phyloP scores from a whole-genome alignment of 176 grass and related monocot species.

The Musa acuminata region DNA sequence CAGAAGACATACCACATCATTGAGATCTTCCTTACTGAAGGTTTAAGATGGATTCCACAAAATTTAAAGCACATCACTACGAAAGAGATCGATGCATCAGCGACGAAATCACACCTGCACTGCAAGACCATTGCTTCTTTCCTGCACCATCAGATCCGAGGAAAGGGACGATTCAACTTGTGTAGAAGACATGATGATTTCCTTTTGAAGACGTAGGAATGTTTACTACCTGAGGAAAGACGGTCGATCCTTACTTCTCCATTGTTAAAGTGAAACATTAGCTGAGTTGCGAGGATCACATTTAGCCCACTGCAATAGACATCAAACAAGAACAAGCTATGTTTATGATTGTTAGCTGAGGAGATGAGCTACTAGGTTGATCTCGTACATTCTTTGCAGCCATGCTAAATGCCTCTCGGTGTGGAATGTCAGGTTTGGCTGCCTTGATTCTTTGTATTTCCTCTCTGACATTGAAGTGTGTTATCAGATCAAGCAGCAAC shows the following conservation, averaged over 20 bases:
- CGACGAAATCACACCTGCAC: too few species aligned
- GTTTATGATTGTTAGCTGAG: too few species aligned
- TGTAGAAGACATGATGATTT: too few species aligned
- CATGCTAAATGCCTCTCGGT: constrained; percentile 20
- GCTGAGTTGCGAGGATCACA: constrained; percentile 1
- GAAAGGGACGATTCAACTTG: too few species aligned
- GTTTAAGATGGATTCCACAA: not conserved
- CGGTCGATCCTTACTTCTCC: too few species aligned
- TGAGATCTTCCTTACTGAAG: not conserved
- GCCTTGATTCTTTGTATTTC: constrained; percentile 15
- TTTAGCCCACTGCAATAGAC: constrained; percentile 7
- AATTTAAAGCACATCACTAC: not conserved
- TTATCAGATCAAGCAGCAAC: too few species aligned
- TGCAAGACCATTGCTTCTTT: too few species aligned
- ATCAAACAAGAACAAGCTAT: not conserved
- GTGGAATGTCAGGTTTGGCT: constrained; percentile 15
- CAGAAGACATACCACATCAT: not conserved
- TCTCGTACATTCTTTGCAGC: constrained; percentile 9
- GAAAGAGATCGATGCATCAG: not conserved
- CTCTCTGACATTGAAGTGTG: not conserved
- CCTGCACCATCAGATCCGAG: too few species aligned
- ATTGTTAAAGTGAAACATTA: not conserved
- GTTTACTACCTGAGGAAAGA: too few species aligned
- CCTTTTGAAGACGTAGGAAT: too few species aligned
- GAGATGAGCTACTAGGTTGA: too few species aligned